Percentiles rank a stretch among this genome's conserved stretches.
Evolutionary conservation across 2,329 filamentous ascomycete genomes (phyloP).

Genomic region (Emericellopsis atlantica): DNA sequence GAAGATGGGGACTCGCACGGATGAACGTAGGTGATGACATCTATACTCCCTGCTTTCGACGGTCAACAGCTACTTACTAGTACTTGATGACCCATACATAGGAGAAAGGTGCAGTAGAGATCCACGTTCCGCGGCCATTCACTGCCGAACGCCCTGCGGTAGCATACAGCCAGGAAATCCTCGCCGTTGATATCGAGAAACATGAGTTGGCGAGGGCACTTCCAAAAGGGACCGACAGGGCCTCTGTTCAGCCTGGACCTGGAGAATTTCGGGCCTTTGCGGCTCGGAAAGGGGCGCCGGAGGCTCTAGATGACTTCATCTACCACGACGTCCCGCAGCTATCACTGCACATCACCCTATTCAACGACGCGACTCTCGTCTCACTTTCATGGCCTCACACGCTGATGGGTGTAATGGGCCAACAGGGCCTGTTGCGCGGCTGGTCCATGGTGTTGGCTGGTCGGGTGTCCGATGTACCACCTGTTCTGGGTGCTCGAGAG

Average conservation of each 20-base stretch:
- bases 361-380: conserved; percentile 35
- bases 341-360: conserved; percentile 32
- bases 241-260: conserved; percentile 6
- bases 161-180: conserved; percentile 22
- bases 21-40: conserved; percentile 16
- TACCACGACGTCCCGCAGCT: conserved; percentile 29
- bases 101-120: conserved; percentile 13
- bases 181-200: conserved; percentile 22
- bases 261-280: conserved; percentile 8
- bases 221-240: conserved; percentile 12
- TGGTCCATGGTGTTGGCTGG: conserved; percentile 33
- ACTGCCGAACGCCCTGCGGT: conserved; percentile 21
- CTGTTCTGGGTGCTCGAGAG: conserved; percentile 16
- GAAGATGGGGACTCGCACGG: conserved; percentile 29
- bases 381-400: conserved; percentile 32
- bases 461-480: conserved; percentile 23
- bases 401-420: conserved; percentile 31
- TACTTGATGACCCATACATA: too few relatives aligned
- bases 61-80: conserved; percentile 9
- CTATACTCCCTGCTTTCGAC: conserved; percentile 5
- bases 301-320: conserved; percentile 22
- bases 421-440: conserved; percentile 23
- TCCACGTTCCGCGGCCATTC: conserved; percentile 17
- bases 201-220: conserved; percentile 25
- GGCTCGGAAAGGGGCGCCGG: background rate